Conservation (phyloP, 139 green algal genomes). For the Micromonas pusilla region DNA sequence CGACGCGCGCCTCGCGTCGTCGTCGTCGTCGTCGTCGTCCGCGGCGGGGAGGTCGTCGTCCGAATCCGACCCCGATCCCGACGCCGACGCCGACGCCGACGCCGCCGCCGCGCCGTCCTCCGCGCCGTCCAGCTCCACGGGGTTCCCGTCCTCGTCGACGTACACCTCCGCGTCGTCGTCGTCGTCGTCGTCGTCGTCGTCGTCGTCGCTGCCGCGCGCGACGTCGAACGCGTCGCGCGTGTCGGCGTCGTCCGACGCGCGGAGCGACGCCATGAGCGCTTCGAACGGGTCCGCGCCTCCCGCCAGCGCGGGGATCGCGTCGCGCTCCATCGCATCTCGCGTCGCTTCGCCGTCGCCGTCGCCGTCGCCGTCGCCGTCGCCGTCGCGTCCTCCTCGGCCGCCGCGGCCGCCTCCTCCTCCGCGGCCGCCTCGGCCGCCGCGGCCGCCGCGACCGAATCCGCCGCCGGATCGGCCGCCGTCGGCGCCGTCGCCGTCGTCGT, state of each 20-base stretch:
- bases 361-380: not conserved
- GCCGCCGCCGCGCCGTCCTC: not conserved
- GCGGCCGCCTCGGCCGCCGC: not conserved
- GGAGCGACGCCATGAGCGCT: not conserved
- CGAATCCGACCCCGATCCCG: not conserved
- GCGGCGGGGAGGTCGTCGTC: not conserved
- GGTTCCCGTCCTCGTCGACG: not conserved
- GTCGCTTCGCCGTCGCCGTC: not conserved
- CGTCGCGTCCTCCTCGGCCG: not conserved
- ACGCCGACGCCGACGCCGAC: not conserved
- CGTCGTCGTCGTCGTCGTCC: not conserved
- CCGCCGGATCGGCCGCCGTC: not conserved
- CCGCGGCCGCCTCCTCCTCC: not conserved
- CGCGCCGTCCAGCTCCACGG: not conserved
- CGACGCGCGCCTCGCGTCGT: not conserved
- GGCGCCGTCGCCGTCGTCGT: not conserved
- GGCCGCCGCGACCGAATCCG: not conserved
- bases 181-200: not conserved
- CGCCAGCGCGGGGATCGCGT: too few relatives aligned
- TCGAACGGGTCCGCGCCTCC: not conserved
- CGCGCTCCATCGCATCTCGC: not conserved
- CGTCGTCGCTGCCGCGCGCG: not conserved
- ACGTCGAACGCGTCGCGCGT: not conserved
- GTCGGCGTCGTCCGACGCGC: not conserved
- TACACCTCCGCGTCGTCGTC: not conserved